Conservation (phyloP, 805 yeast species). For the Saccharomyces kudriavzevii region DNA sequence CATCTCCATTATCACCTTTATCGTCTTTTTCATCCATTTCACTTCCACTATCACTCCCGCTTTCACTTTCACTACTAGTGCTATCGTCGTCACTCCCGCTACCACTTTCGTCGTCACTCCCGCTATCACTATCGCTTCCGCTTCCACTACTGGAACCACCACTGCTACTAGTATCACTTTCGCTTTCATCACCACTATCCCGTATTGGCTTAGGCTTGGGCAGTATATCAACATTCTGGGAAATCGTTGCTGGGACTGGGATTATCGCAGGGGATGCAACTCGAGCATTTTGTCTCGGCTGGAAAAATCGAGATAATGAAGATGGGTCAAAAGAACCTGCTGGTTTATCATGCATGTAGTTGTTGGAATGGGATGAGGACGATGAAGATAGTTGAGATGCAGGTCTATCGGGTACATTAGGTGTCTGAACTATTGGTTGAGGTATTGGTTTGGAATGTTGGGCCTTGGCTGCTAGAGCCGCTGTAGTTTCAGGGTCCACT, state of each 20-base stretch:
- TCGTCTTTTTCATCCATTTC: constrained; percentile 19
- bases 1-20: constrained; percentile 5
- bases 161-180: constrained; percentile 3
- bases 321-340: constrained; percentile 27
- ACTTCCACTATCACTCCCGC: constrained; percentile 13
- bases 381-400: neutral
- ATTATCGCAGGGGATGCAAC: constrained; percentile 6
- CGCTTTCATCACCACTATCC: constrained; percentile 3
- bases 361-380: neutral
- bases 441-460: constrained; percentile 1
- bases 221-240: constrained; percentile 1
- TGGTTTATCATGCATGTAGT: neutral
- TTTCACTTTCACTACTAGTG: constrained; percentile 24
- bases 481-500: constrained; percentile 10
- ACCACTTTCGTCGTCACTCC: constrained; percentile 38
- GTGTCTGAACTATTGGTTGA: constrained; percentile 1
- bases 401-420: neutral
- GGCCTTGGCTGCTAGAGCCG: constrained; percentile 1
- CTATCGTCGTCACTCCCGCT: constrained; percentile 35
- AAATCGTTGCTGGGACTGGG: constrained; percentile 1
- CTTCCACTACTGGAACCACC: constrained; percentile 10
- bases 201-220: neutral
- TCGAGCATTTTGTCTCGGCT: constrained; percentile 23
- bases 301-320: constrained; percentile 31
- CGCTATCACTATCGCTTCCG: constrained; percentile 21